Evolutionary conservation across 371 early-diverging fungal genomes (phyloP).

Genomic region (Coemansia sp.): DNA sequence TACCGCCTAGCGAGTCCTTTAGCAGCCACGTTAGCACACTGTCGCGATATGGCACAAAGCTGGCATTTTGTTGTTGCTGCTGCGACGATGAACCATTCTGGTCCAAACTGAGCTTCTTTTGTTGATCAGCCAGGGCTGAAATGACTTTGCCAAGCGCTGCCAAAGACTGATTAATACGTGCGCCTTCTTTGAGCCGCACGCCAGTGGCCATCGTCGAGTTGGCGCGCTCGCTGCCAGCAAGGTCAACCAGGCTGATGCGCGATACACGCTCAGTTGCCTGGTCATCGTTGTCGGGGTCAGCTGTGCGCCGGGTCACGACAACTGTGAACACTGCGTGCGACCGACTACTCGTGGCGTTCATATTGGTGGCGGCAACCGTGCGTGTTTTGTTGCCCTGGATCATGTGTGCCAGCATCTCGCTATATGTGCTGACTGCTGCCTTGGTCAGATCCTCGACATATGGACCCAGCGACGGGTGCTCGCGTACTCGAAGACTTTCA

Average conservation of each 20-base stretch:
- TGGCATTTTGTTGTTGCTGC: background rate
- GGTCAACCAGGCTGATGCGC: slow-evolving; percentile 84
- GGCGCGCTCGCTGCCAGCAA: slow-evolving; percentile 79
- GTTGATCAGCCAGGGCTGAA: slow-evolving; percentile 73
- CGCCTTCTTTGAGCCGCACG: slow-evolving; percentile 62
- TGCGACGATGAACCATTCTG: slow-evolving; percentile 55
- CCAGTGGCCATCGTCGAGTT: slow-evolving; percentile 66
- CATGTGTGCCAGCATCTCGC: slow-evolving; percentile 54
- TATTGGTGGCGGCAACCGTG: slow-evolving; percentile 93
- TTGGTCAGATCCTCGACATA: slow-evolving; percentile 90
- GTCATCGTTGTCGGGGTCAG: slow-evolving; percentile 49
- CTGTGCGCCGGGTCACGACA: slow-evolving; percentile 66
- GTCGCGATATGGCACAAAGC: slow-evolving; percentile 85
- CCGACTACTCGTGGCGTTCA: slow-evolving; percentile 93
- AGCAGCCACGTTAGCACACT: slow-evolving; percentile 93
- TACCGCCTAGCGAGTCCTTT: slow-evolving; percentile 91
- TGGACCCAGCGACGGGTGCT: slow-evolving; percentile 87
- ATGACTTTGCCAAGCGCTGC: slow-evolving; percentile 74
- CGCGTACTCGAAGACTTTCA: slow-evolving; percentile 72
- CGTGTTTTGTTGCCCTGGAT: slow-evolving; percentile 87
- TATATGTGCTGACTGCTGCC: slow-evolving; percentile 72
- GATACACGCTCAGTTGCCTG: slow-evolving; percentile 75
- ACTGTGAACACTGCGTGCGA: slow-evolving; percentile 95
- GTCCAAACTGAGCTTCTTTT: slow-evolving; percentile 78
- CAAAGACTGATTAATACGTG: slow-evolving; percentile 69